Evolutionary conservation across 345 rosid genomes (phyloP), one percentile per base, ranked within the genome.

Genomic region (Rhodamnia argentea): DNA sequence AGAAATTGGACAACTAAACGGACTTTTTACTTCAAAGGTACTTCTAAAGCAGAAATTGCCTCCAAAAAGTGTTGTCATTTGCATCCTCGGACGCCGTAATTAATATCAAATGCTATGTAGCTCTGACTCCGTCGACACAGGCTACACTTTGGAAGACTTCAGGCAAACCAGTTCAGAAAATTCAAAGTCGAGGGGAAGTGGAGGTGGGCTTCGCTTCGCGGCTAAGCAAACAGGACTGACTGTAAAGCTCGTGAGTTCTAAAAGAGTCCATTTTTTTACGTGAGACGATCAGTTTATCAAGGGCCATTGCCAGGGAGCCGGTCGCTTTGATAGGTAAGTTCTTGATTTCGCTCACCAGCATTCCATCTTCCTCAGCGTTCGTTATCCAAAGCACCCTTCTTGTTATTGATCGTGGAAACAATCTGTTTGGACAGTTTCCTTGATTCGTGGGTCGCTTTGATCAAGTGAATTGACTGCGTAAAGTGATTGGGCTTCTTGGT

Each of bases 11-110:
- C 1, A 12, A 51, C 3, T 2, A 51, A 51, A 51, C 3, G 51
- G 3, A 10, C 3, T 50, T 50, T 2, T 50, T 0, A 2, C 11
- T 10, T 11, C 1, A 50, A 10, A 50, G 1, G 12, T 2, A 10
- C 3, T 50, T 50, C 2, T 2, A 2, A 2, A 10, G 3, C 51
- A 10, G 12, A 10, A 50, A 11, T 51, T 51, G 52, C 3, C 10
- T 2, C 14, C 52, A 12, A 51, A 51, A 12, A 50, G 14, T 11
- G 14, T 11, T 51, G 52, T 12, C 52, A 3, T 51, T 4, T 4
- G 52, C 14, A 10, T 51, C 52, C 52, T 51, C 52, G 10, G 52
- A 51, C 52, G 14, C 52, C 14, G 52, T 11, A 51, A 51, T 51
- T 51, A 51, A 51, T 12, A 51, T 51, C 52, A 12, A 51, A 51